phyloP scores from a whole-genome alignment of 1,139 yeast species.

The Saccharomyces hybrid region DNA sequence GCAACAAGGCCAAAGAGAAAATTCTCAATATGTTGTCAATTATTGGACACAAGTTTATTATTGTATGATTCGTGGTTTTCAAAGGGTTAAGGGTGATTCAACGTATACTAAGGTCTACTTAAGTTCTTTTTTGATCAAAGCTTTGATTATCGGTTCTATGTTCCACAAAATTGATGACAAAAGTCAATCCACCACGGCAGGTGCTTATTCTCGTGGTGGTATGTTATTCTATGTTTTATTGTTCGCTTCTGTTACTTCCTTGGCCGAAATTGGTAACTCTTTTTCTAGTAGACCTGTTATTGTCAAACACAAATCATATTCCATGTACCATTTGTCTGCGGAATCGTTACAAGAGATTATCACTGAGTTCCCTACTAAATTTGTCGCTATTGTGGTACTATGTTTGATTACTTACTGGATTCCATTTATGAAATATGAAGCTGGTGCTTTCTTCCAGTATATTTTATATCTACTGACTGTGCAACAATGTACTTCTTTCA shows the following conservation, averaged over 20 bases:
- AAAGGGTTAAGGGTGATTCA: constrained; percentile 48
- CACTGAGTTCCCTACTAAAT: constrained; percentile 51
- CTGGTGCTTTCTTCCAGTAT: constrained; percentile 59
- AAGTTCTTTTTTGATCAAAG: constrained; percentile 44
- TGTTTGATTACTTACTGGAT: constrained; percentile 48
- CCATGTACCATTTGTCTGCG: constrained; percentile 60
- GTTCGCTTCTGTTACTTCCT: constrained; percentile 49
- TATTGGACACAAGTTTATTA: constrained; percentile 40
- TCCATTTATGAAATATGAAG: constrained; percentile 46
- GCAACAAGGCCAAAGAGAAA: constrained; percentile 37
- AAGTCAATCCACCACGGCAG: constrained; percentile 37
- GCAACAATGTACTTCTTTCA: constrained; percentile 45
- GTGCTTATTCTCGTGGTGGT: constrained; percentile 52
- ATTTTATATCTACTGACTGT: constrained; percentile 42
- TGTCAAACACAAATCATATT: constrained; percentile 54
- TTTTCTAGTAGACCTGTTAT: constrained; percentile 53
- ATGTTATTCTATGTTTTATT: constrained; percentile 49
- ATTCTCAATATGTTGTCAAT: constrained; percentile 41
- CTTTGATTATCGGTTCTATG: constrained; percentile 49
- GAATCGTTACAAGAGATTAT: constrained; percentile 54
- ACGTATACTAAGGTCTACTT: constrained; percentile 45
- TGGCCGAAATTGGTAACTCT: constrained; percentile 50
- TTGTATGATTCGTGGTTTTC: constrained; percentile 44
- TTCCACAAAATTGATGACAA: constrained; percentile 40
- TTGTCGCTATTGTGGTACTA: constrained; percentile 39